Conservation (phyloP, 805 yeast genomes). For the Torulaspora delbrueckii region DNA sequence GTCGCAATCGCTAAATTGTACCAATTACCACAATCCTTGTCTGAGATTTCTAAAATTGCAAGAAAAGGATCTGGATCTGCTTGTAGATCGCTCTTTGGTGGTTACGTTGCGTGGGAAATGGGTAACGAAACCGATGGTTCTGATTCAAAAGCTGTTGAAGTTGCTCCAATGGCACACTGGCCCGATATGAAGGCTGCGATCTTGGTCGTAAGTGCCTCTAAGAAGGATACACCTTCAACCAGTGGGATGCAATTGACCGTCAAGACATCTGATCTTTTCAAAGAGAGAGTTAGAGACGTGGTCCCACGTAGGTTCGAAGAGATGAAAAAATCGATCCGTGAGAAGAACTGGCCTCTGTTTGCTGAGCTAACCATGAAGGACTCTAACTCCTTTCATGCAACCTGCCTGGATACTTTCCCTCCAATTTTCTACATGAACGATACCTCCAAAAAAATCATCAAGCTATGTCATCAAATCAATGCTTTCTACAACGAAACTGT, state of each 20-base stretch:
- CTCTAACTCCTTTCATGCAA: conserved; percentile 96
- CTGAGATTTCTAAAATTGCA: conserved; percentile 88
- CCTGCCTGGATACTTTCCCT: conserved; percentile 92
- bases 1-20: conserved; percentile 82
- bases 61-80: conserved; percentile 99
- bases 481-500: conserved; percentile 49
- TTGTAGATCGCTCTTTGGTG: conserved; percentile 94
- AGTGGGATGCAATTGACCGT: conserved; percentile 97
- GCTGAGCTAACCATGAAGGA: conserved; percentile 93
- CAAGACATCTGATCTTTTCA: conserved; percentile 78
- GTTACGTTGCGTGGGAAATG: conserved; percentile 99
- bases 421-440: conserved; percentile 94
- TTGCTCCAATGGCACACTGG: conserved; percentile 85
- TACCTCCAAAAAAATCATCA: conserved; percentile 77
- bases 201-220: conserved; percentile 85
- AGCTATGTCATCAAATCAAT: conserved; percentile 73
- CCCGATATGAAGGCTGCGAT: conserved; percentile 88
- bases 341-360: conserved; percentile 72
- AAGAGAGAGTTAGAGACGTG: conserved; percentile 68
- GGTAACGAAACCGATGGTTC: conserved; percentile 71
- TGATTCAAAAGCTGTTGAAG: conserved; percentile 91
- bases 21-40: conserved; percentile 75
- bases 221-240: conserved; percentile 93
- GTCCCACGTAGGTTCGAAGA: conserved; percentile 82
- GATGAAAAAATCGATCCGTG: conserved; percentile 72